Evolutionary conservation across 768 basidiomycete species (phyloP), one percentile per base, ranked within the genome.

Genomic region (Nidularia pulvinata): DNA sequence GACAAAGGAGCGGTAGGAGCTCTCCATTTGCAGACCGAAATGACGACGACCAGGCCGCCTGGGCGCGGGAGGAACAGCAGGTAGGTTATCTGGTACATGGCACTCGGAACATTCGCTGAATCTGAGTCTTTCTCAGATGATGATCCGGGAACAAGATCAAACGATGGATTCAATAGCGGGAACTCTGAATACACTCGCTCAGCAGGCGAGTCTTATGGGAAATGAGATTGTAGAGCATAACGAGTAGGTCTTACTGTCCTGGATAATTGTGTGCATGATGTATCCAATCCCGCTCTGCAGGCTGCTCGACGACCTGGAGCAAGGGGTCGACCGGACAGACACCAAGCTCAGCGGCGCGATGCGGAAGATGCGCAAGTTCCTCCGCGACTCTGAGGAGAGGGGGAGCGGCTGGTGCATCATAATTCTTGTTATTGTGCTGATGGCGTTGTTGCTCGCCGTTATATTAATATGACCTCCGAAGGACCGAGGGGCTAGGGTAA

Each of bases 181-280:
- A 0, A 95, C 95, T 1, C 69, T 99, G 50, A 84, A 66, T 53
- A 95, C 89, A 0, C 74, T 99, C 6, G 87, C 88, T 0, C 87
- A 91, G 57, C 97, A 98, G 70, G 97, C 97, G 0, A 90, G 89
- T 9, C 74, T 98, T 33, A 99, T 99, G 85, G 96, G 96, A 0
- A 85, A 84, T 53, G 97, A 99, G 65, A 91, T 98, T 48, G 75
- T 67, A 7, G 93, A 95, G 65, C 97, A 99, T 62, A 91, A 89
- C 59, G 92, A 93, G 96, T 96, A 57, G 57, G 67, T 46, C 45
- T 46, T 7, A 9, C 22, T 46, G 22, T 25, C 22, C 45, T 46
- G 45, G 9, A 46, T 46, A 46, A 9, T 19, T 46, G 9, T 19
- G 22, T 46, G 7, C 37, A 7, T 39, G 7, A 35, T 52, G 50